Evolutionary conservation across 179 eudicot genomes (phyloP), one percentile per base, ranked within the genome.

Genomic region (Amaranthus tricolor): DNA sequence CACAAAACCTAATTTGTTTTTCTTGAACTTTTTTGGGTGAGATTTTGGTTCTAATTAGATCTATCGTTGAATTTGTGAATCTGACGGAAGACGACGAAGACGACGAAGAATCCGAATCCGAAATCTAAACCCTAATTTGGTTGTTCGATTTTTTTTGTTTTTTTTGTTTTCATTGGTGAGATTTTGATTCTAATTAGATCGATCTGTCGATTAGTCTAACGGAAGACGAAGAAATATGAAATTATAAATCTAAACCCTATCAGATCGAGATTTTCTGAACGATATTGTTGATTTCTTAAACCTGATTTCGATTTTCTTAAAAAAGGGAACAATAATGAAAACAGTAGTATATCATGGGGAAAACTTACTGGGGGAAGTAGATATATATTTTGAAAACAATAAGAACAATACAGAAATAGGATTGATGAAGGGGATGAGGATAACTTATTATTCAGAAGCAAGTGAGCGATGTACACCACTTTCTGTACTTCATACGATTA

Each of bases 381-480:
- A 91, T 79, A 76, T 88, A 48, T 81, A 84, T 80, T 78, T 77
- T 60, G 83, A 87, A 68, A 86, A 88, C 58, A 77, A 67, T 72
- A 75, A 72, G 31, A 75, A 74, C 50, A 61, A 53, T 59, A 62
- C 31, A 44, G 64, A 63, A 8, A 48, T 73, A 54, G 53, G 61
- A 19, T 62, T 74, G 71, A 86, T 81, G 76, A 82, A 79, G 74
- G 90, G 89, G 76, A 84, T 94, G 79, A 85, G 90, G 82, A 87
- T 96, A 50, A 85, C 84, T 50, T 87, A 88, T 61, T 88, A 72
- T 21, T 89, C 98, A 7, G 82, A 81, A 63, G 79, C 86, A 7
- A 94, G 99, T 73, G 99, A 96, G 82, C 87, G 99, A 76, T 96
- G 99, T 74, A 86, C 96, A 53, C 99, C 99, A 47, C 87, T 96